phyloP scores from a whole-genome alignment of 2,329 filamentous ascomycete genomes.

The Raffaelea ambrosiae region DNA sequence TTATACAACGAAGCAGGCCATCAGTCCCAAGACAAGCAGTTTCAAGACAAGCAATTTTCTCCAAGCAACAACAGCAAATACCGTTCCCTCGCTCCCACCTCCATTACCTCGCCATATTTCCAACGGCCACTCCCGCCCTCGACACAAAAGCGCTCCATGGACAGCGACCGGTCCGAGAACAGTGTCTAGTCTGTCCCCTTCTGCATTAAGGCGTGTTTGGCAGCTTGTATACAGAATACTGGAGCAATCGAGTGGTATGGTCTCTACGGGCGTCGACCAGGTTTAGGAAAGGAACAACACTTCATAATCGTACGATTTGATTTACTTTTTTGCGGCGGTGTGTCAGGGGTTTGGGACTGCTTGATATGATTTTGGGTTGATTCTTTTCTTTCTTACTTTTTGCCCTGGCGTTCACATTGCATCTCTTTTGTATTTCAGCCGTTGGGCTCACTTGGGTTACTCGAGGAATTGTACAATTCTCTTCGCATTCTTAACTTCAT shows the following conservation, averaged over 20 bases:
- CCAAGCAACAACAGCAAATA: not conserved
- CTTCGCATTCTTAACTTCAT: not conserved
- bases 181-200: slow-evolving; percentile 1
- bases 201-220: no score
- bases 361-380: not conserved
- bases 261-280: no score
- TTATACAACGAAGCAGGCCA: slow-evolving; percentile 29
- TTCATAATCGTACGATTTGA: no score
- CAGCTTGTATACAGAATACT: no score
- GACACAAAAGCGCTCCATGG: slow-evolving; percentile 38
- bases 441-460: no score
- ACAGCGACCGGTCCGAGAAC: slow-evolving; percentile 30
- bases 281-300: no score
- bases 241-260: no score
- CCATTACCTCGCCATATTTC: not conserved
- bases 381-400: not conserved
- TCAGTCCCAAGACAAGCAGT: slow-evolving; percentile 14
- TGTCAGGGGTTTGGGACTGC: no score
- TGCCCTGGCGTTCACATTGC: not conserved
- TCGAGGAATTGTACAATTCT: no score
- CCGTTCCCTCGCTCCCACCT: not conserved
- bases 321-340: no score
- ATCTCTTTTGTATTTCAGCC: not conserved
- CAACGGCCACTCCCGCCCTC: slow-evolving; percentile 18
- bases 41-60: no score